Evolutionary conservation across 164 flowering plant species (phyloP), one percentile per base, ranked within the genome.

Genomic region (Cinnamomum chago): DNA sequence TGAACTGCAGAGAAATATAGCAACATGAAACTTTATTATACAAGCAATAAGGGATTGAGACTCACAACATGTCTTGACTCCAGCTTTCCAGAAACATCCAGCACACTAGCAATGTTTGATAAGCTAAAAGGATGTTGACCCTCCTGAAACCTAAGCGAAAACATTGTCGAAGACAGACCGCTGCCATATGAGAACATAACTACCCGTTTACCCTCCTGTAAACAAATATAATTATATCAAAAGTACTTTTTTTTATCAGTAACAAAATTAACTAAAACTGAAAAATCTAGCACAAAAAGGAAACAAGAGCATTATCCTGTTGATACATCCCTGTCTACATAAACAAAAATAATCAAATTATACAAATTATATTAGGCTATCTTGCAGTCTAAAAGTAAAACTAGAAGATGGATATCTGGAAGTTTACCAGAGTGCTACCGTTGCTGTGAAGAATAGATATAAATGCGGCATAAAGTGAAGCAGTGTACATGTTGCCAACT

Each of bases 401-500:
- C 47, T 5, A 40, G 47, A 40, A 40, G 47, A 9, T 30, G 33
- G 20, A 23, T 5, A 65, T 35, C n/a, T 47, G 20, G 35, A 58
- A 20, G 65, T 58, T 84, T 89, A 96, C 99, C 97, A 96, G 81
- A 62, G 88, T 33, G 74, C 74, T 83, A 65, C 83, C 75, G 73
- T 94, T 91, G 77, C 86, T 89, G 83, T 94, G 95, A 75, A 96
- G 40, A 72, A 94, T 90, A 50, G 99, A 96, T 5, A 85, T 93
- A 77, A 96, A 89, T 66, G 98, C 99, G 5, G 98, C 95, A 82
- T 96, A 96, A n/a, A 96, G 87, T 71, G 98, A 96, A 75, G 99
- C 99, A 65, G 99, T 96, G 87, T 96, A 92, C 97, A 92, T 94
- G 89, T 96, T 96, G 58, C 98, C 99, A 24, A 96, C 92, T 96